Evolutionary conservation across 2,329 filamentous ascomycete genomes (phyloP), one percentile per base, ranked within the genome.

Genomic region (Apiospora pterosperma): DNA sequence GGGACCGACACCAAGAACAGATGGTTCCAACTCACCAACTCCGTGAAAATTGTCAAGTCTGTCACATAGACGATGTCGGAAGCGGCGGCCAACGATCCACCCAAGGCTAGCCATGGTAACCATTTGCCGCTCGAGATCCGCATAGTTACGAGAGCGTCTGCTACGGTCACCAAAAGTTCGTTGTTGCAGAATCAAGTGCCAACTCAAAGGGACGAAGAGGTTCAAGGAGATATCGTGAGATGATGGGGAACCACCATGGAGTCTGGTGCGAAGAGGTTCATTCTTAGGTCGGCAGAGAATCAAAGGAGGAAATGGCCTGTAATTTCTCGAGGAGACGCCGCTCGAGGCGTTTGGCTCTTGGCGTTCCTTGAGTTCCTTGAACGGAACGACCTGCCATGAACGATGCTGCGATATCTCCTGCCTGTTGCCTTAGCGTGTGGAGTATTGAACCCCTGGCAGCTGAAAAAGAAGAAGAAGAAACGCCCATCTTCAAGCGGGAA

Each of bases 41-140:
- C 68, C 8, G 73, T 74, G 48, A 73, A 75, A 25, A 75, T 72
- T 12, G 70, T 69, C 36, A 75, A 69, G 68, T 75, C 73, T 11
- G 73, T 74, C 65, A 75, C 73, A 62, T 74, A 75, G 58, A 75
- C 72, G 25, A 75, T 67, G 10, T 73, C 71, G 28, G 69, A 62
- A 55, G 69, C 71, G 60, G 60, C 55, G 21, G 44, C 67, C 6
- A 69, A 52, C 23, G 65, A 69, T n/a, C 65, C 62, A 25, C 63
- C 34, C 60, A 68, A 65, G 42, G 61, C 67, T 3, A 52, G 59
- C 64, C 65, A 68, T 55, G 28, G 19, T 55, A 55, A 5, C 48
- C 28, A 34, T 31, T 19, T 34, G 14, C 44, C n/a, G 14, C 48
- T 34, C 5, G 48, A 12, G 11, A 12, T 10, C 59, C 23, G 28